Conservation (phyloP, 495 filamentous ascomycete species). For the Tuber melanosporum region DNA sequence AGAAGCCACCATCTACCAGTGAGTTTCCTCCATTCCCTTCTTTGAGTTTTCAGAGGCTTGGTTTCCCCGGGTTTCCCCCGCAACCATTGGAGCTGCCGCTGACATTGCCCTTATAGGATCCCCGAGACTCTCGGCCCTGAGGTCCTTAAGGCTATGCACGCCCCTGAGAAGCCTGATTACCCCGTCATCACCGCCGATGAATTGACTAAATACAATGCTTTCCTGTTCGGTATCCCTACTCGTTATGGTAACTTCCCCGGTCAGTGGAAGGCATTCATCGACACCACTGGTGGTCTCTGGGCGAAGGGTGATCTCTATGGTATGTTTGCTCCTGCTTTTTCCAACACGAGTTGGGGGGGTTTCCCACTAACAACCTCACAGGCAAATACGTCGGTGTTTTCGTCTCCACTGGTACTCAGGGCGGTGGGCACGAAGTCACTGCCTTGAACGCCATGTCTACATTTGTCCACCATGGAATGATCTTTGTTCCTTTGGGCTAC, state of each 20-base stretch:
- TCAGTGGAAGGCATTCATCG: constrained; percentile 67
- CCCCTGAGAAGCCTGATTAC: constrained; percentile 66
- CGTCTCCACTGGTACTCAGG: constrained; percentile 70
- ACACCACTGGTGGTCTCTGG: constrained; percentile 61
- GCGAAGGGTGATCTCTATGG: constrained; percentile 28
- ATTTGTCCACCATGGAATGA: constrained; percentile 84
- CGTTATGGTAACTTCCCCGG: constrained; percentile 97
- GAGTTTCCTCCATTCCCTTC: constrained; percentile 35
- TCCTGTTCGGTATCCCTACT: constrained; percentile 96
- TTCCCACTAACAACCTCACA: neutral
- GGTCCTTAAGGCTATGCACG: constrained; percentile 81
- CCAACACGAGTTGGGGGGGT: neutral
- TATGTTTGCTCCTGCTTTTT: neutral
- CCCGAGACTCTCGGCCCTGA: constrained; percentile 79
- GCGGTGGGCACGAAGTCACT: constrained; percentile 92
- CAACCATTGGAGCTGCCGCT: constrained; percentile 11
- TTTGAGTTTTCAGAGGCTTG: neutral
- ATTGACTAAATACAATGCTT: constrained; percentile 76
- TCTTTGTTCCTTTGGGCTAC: constrained; percentile 93
- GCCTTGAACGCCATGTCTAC: constrained; percentile 77
- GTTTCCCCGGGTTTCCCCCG: neutral
- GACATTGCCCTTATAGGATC: constrained; percentile 50
- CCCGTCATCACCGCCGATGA: constrained; percentile 55
- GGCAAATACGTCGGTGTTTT: constrained; percentile 93
- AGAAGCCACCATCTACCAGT: constrained; percentile 73